Conservation (phyloP, 148 eudicot genomes). For the Pouteria glomerata region DNA sequence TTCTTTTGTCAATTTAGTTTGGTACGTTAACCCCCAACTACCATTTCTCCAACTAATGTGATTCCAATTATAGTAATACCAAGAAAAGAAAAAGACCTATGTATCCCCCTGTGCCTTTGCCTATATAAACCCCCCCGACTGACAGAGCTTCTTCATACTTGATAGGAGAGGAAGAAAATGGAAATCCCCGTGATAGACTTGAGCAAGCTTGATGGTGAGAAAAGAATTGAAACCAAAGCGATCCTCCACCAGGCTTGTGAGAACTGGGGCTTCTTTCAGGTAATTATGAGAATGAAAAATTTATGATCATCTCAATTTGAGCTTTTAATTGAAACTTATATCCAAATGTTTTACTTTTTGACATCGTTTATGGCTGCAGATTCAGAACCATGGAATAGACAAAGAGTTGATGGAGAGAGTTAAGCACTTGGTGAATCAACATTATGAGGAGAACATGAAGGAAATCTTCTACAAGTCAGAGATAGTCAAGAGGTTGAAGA, state of each 20-base stretch:
- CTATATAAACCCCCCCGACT: slow-evolving; percentile 19
- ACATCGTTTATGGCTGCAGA: slow-evolving; percentile 34
- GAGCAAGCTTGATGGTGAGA: slow-evolving; percentile 53
- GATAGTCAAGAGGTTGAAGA: slow-evolving; percentile 36
- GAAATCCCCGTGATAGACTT: slow-evolving; percentile 75
- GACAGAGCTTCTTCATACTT: slow-evolving; percentile 9
- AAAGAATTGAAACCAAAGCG: slow-evolving; percentile 58
- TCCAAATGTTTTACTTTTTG: neutral
- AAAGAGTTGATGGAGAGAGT: slow-evolving; percentile 55
- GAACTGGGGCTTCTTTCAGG: slow-evolving; percentile 82
- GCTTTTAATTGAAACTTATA: neutral
- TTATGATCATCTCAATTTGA: neutral
- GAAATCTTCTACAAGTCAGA: slow-evolving; percentile 50
- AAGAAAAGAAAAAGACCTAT: too few relatives aligned
- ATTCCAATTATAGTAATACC: neutral
- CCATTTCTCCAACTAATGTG: slow-evolving; percentile 14
- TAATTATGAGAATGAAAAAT: slow-evolving; percentile 12
- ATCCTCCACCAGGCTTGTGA: slow-evolving; percentile 77
- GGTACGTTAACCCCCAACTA: too few relatives aligned
- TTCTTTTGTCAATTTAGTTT: neutral
- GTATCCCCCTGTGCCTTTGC: slow-evolving; percentile 1
- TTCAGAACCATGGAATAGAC: slow-evolving; percentile 72
- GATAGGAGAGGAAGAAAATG: slow-evolving; percentile 27
- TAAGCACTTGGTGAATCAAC: slow-evolving; percentile 46
- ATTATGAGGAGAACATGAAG: slow-evolving; percentile 64